Evolutionary conservation across 2,329 filamentous ascomycete genomes (phyloP).

Genomic region (Phyllosticta ampelicida): DNA sequence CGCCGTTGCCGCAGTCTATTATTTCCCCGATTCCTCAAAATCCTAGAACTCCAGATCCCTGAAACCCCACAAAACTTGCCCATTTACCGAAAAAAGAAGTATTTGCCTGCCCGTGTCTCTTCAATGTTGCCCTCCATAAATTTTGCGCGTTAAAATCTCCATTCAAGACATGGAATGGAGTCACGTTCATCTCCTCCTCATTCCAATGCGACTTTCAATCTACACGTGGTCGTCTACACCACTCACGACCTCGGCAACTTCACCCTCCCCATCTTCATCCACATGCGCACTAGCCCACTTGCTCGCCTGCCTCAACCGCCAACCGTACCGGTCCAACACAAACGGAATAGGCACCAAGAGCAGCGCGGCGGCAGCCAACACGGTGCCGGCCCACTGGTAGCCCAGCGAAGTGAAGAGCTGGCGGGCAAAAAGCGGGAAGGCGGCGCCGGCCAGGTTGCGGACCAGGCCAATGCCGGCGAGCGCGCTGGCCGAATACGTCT

Average conservation of each 20-base stretch:
- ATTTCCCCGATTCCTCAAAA: too few relatives aligned
- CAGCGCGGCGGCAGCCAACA: constrained; percentile 21
- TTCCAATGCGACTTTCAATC: neutral
- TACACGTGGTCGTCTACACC: neutral
- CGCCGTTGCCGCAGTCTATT: too few relatives aligned
- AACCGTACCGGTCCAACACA: constrained; percentile 24
- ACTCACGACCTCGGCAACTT: neutral
- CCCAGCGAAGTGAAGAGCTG: constrained; percentile 22
- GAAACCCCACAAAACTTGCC: too few relatives aligned
- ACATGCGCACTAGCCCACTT: constrained; percentile 30
- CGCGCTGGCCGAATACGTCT: constrained; percentile 32
- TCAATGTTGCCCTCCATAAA: too few relatives aligned
- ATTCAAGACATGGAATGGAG: too few relatives aligned
- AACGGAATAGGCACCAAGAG: constrained; percentile 24
- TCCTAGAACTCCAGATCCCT: too few relatives aligned
- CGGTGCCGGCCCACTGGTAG: constrained; percentile 21
- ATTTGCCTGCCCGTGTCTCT: too few relatives aligned
- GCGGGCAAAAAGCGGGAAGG: constrained; percentile 23
- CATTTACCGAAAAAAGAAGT: too few relatives aligned
- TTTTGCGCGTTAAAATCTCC: too few relatives aligned
- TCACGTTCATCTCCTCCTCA: too few relatives aligned
- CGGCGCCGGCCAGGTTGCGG: constrained; percentile 27
- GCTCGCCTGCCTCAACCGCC: constrained; percentile 25
- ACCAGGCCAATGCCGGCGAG: constrained; percentile 32
- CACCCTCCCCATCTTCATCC: constrained; percentile 15